These are phyloP conservation scores for Neoboletus brunneissimus DNA, from an alignment of 768 basidiomycete genomes.

Conservation along the genomic window DNA sequence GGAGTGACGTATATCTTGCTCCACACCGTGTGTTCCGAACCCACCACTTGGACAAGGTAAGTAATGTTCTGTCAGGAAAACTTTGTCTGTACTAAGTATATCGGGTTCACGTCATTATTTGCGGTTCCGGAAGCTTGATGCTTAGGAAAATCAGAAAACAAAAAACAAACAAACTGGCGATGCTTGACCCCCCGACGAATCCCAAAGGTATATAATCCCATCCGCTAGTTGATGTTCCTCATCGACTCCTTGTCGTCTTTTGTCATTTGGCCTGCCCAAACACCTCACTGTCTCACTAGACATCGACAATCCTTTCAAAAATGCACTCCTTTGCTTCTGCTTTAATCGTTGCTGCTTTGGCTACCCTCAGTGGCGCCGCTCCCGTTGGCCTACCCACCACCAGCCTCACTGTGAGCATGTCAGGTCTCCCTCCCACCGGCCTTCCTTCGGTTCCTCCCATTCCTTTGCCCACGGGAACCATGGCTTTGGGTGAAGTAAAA, in stretches of 20 bases:
- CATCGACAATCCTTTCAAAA: conserved; percentile 33
- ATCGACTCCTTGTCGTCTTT: conserved; percentile 22
- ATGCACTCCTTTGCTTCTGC: conserved; percentile 36
- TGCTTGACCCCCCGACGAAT: neutral
- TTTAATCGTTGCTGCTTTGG: conserved; percentile 30
- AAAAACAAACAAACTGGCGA: neutral
- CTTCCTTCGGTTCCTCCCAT: neutral
- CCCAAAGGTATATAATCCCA: conserved; percentile 20
- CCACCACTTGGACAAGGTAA: conserved; percentile 5
- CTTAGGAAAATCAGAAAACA: neutral
- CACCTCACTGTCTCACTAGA: conserved; percentile 10
- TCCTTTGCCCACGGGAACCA: neutral
- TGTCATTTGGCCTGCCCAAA: neutral
- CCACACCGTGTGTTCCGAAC: conserved; percentile 13
- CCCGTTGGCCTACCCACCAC: conserved; percentile 4
- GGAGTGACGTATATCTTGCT: conserved; percentile 3
- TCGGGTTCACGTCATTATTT: conserved; percentile 7
- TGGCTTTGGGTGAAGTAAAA: too few species aligned
- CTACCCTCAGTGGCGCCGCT: conserved; percentile 26
- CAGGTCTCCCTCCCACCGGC: neutral
- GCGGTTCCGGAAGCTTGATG: neutral
- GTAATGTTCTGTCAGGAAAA: conserved; percentile 6
- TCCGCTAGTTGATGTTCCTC: neutral
- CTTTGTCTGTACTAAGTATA: neutral
- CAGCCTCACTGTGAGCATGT: neutral